Percentiles rank a stretch among this genome's conserved stretches.
phyloP scores from a whole-genome alignment of 169 alveolate genomes.

The Plasmodium blacklocki region DNA sequence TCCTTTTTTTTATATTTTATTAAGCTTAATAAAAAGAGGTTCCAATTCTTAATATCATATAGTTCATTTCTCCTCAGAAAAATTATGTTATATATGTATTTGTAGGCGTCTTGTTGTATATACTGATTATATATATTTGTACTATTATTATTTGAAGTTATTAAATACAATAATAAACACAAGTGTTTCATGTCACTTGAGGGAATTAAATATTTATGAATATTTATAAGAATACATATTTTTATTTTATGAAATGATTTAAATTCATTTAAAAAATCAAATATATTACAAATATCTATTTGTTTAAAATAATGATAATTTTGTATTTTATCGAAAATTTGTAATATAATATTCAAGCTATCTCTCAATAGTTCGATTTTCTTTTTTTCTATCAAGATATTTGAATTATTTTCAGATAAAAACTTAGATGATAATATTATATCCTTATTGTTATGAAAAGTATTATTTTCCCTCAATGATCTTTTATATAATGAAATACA shows the following conservation, averaged over 20 bases:
- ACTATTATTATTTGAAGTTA: conserved; percentile 3
- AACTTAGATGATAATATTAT: neutral
- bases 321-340: conserved; percentile 41
- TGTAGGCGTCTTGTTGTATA: conserved; percentile 10
- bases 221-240: conserved; percentile 19
- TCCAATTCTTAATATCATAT: conserved; percentile 41
- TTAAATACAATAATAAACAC: conserved; percentile 61
- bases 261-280: conserved; percentile 74
- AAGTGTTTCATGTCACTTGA: conserved; percentile 51
- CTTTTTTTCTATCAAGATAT: neutral
- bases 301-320: conserved; percentile 24
- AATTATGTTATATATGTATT: conserved; percentile 53
- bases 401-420: neutral
- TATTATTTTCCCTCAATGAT: conserved; percentile 21
- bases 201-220: conserved; percentile 46
- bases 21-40: conserved; percentile 47
- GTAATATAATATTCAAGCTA: conserved; percentile 28
- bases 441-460: neutral
- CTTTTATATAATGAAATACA: conserved; percentile 71
- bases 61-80: conserved; percentile 20
- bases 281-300: conserved; percentile 64
- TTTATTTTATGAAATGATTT: conserved; percentile 40
- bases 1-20: conserved; percentile 3
- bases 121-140: neutral
- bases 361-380: conserved; percentile 27